phyloP scores from a whole-genome alignment of 345 rosid species.

The Lumnitzera littorea region DNA sequence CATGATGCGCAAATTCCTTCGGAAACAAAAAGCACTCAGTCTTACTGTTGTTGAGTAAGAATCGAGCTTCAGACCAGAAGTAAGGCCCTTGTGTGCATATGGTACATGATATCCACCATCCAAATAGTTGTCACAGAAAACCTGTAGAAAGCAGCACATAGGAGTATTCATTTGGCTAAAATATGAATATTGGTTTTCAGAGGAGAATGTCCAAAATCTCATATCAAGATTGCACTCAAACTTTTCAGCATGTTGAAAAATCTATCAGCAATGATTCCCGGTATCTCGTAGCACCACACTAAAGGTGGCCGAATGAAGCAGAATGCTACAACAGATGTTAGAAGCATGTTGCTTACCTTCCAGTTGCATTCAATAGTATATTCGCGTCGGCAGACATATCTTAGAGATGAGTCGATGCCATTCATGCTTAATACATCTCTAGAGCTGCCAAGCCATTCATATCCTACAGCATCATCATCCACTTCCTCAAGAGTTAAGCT shows the following conservation, averaged over 20 bases:
- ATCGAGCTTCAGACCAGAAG: constrained; percentile 68
- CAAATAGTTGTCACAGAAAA: constrained; percentile 93
- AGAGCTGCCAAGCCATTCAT: constrained; percentile 82
- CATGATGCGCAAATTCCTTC: background rate
- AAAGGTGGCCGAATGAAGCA: background rate
- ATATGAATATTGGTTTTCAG: too few relatives aligned
- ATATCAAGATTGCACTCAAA: too few relatives aligned
- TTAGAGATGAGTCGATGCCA: constrained; percentile 59
- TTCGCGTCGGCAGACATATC: constrained; percentile 63
- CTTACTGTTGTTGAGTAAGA: constrained; percentile 74
- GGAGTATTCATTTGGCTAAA: background rate
- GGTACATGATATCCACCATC: constrained; percentile 99
- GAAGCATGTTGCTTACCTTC: constrained; percentile 43
- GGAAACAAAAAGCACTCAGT: background rate
- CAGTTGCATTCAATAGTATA: constrained; percentile 78
- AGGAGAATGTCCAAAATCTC: too few relatives aligned
- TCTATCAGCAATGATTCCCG: too few relatives aligned
- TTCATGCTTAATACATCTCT: constrained; percentile 38
- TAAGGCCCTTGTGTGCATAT: constrained; percentile 80
- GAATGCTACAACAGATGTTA: background rate
- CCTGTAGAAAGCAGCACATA: constrained; percentile 31
- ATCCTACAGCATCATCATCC: constrained; percentile 25
- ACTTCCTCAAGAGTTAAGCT: constrained; percentile 15
- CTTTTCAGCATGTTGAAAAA: too few relatives aligned
- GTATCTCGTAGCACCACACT: too few relatives aligned